phyloP scores from a whole-genome alignment of 2,329 filamentous ascomycete species.

The Fusarium sp. region DNA sequence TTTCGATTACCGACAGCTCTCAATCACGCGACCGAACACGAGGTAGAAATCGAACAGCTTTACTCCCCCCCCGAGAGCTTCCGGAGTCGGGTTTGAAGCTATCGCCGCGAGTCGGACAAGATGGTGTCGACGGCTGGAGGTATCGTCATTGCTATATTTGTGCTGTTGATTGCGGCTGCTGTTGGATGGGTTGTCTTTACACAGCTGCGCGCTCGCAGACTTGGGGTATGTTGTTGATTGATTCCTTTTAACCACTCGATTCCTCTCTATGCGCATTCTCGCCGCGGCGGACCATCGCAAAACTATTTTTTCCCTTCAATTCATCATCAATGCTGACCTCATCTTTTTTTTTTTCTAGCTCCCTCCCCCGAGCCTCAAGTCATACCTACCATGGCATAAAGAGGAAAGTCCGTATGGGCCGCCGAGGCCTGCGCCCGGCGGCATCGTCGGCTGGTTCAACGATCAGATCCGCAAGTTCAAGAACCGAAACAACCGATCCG shows the following conservation, averaged over 20 bases:
- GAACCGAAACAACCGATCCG: constrained; percentile 70
- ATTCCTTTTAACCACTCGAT: not conserved
- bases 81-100: constrained; percentile 10
- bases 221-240: constrained; percentile 63
- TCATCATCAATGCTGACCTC: constrained; percentile 17
- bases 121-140: constrained; percentile 69
- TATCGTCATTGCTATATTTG: constrained; percentile 75
- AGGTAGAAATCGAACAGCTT: constrained; percentile 2
- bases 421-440: constrained; percentile 64
- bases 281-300: not conserved
- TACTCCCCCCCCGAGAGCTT: not conserved
- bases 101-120: constrained; percentile 27
- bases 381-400: constrained; percentile 74
- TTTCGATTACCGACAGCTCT: not conserved
- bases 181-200: constrained; percentile 74
- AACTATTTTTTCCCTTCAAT: not conserved
- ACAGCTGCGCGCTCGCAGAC: constrained; percentile 73
- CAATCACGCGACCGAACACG: constrained; percentile 19
- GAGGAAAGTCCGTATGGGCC: constrained; percentile 58
- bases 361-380: constrained; percentile 70
- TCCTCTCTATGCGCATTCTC: not conserved
- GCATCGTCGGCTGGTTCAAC: constrained; percentile 76
- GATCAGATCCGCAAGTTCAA: constrained; percentile 69
- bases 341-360: constrained; percentile 55
- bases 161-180: constrained; percentile 64